These are phyloP conservation scores for Chaetoceros tenuissimus DNA, from an alignment of 108 stramenopile species.

Conservation along the genomic window DNA sequence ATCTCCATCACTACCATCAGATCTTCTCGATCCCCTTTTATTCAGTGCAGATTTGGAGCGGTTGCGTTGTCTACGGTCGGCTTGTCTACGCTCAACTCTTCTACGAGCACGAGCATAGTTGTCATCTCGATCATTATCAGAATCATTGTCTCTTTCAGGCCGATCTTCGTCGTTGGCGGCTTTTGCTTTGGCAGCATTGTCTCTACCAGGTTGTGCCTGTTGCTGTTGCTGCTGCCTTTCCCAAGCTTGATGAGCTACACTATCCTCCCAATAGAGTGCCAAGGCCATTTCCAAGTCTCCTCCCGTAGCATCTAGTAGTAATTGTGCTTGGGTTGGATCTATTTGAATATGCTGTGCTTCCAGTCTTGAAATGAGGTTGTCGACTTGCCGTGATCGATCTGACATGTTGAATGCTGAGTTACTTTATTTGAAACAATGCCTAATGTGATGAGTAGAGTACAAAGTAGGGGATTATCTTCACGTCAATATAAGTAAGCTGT, in stretches of 20 bases:
- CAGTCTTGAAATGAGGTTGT: background rate
- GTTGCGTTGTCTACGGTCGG: background rate
- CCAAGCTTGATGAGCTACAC: conserved; percentile 20
- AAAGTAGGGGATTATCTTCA: no score
- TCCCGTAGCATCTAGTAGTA: conserved; percentile 52
- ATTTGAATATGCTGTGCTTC: conserved; percentile 6
- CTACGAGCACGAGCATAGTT: background rate
- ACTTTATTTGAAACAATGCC: no score
- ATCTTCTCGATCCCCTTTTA: conserved; percentile 4
- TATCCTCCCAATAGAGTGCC: conserved; percentile 74
- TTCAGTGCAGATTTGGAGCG: background rate
- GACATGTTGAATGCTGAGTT: no score
- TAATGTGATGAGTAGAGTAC: no score
- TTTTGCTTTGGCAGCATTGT: background rate
- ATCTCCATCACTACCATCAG: background rate
- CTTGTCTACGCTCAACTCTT: background rate
- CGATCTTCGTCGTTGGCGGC: background rate
- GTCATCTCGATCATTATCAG: background rate
- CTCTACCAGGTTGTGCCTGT: background rate
- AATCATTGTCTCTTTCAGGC: background rate
- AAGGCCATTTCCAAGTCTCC: conserved; percentile 61
- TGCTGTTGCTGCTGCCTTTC: background rate
- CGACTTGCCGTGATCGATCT: no score
- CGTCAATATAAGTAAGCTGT: no score
- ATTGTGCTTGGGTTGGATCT: conserved; percentile 25